Conservation (phyloP, 768 basidiomycete species). For the Lactarius evosmus region DNA sequence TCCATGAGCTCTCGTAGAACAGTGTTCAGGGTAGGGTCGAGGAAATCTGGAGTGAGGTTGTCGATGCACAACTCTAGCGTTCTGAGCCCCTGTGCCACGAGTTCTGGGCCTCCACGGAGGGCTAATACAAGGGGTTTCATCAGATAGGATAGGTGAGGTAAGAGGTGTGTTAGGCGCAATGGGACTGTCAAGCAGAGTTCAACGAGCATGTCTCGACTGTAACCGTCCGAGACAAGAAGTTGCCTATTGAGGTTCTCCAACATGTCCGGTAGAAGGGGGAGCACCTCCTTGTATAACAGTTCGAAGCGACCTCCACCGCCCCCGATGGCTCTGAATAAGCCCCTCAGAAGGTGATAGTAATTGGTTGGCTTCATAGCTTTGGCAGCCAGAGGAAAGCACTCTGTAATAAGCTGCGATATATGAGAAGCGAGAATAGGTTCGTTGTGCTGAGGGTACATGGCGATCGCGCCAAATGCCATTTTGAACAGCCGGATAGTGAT, state of each 20-base stretch:
- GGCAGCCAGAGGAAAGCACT: constrained; percentile 91
- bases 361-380: constrained; percentile 88
- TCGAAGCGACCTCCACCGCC: constrained; percentile 93
- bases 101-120: constrained; percentile 79
- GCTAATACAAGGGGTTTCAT: constrained; percentile 96
- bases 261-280: constrained; percentile 96
- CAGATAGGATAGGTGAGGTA: constrained; percentile 91
- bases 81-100: constrained; percentile 91
- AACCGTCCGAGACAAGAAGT: constrained; percentile 78
- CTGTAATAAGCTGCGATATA: constrained; percentile 90
- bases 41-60: constrained; percentile 95
- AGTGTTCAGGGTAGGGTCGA: constrained; percentile 91
- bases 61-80: constrained; percentile 99
- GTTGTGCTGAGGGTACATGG: constrained; percentile 65
- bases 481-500: constrained; percentile 92
- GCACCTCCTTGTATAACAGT: constrained; percentile 89
- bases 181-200: constrained; percentile 98
- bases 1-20: constrained; percentile 94
- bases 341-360: constrained; percentile 89
- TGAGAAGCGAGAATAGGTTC: constrained; percentile 93
- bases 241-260: constrained; percentile 92
- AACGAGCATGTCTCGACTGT: constrained; percentile 86
- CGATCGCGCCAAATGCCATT: constrained; percentile 89
- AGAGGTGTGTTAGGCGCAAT: constrained; percentile 88
- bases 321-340: constrained; percentile 89